Evolutionary conservation across 768 basidiomycete species (phyloP), one percentile per base, ranked within the genome.

Genomic region (Epithele typhae): DNA sequence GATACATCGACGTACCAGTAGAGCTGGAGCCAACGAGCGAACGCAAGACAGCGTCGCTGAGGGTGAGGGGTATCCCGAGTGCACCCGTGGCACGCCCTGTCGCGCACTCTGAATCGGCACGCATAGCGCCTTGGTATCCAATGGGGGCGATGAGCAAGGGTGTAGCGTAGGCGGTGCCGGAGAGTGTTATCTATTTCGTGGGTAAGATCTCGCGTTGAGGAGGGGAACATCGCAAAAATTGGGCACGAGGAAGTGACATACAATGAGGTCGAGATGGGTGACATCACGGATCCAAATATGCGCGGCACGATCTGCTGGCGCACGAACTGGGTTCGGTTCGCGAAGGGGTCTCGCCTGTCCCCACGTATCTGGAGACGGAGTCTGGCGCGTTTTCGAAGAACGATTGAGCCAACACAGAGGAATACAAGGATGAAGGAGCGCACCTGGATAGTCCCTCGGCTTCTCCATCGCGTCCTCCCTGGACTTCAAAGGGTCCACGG

Each of bases 1-100:
- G n/a, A n/a, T n/a, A n/a, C n/a, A n/a, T n/a, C n/a, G n/a, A n/a
- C n/a, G n/a, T n/a, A n/a, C 86, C 87, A 87, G 61, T 92, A 91
- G 1, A 91, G 73, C 60, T 92, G 89, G 61, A 77, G 91, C 87
- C 87, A 91, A 25, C 88, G 48, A 92, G 84, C 9, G 81, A 77
- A 21, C 84, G 77, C 23, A 75, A 70, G 1, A 84, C 75, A 3
- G 89, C 87, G 0, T 87, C 84, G 55, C 87, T 89, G 64, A 93
- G 74, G 53, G 84, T 81, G 57, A 76, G 83, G 0, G 87, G 83
- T 4, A 92, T 65, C 0, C 77, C 76, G 4, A 87, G 67, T 12
- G 71, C 77, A 7, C 64, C 70, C 0, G 81, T 87, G 0, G 86
- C 87, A 0, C 74, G 71, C 1, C 87, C 84, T 4, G 78, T 70